phyloP scores from a whole-genome alignment of 2,329 filamentous ascomycete species.

The Ciborinia camelliae region DNA sequence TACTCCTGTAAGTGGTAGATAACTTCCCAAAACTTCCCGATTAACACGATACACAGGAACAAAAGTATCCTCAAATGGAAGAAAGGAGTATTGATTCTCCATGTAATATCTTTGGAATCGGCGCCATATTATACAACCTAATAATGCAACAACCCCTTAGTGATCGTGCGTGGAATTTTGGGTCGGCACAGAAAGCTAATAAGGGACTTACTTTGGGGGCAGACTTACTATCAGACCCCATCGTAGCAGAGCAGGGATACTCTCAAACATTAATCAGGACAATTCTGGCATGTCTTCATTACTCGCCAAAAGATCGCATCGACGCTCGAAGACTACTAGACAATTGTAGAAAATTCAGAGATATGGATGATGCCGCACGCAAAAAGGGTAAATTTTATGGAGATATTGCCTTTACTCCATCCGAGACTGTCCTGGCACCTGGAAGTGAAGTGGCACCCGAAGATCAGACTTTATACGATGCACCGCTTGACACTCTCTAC shows the following conservation, averaged over 20 bases:
- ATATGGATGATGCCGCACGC: too few species aligned
- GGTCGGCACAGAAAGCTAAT: too few species aligned
- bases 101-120: conserved; percentile 2
- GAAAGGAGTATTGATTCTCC: not conserved
- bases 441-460: too few species aligned
- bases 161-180: not conserved
- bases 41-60: not conserved
- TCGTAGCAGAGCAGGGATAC: not conserved
- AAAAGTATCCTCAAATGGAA: not conserved
- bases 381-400: too few species aligned
- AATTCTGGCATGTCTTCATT: not conserved
- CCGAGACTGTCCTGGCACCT: too few species aligned
- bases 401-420: too few species aligned
- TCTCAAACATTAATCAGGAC: not conserved
- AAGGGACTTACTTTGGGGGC: not conserved
- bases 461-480: too few species aligned
- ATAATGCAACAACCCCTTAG: not conserved
- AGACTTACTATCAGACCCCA: not conserved
- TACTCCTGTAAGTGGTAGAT: not conserved
- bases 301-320: not conserved
- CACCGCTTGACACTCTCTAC: too few species aligned
- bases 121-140: not conserved
- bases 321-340: too few species aligned
- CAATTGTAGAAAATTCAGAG: not conserved
- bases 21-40: not conserved